Base-by-base conservation (phyloP, 352 stramenopile species). In the Globisporangium ultimum region DNA sequence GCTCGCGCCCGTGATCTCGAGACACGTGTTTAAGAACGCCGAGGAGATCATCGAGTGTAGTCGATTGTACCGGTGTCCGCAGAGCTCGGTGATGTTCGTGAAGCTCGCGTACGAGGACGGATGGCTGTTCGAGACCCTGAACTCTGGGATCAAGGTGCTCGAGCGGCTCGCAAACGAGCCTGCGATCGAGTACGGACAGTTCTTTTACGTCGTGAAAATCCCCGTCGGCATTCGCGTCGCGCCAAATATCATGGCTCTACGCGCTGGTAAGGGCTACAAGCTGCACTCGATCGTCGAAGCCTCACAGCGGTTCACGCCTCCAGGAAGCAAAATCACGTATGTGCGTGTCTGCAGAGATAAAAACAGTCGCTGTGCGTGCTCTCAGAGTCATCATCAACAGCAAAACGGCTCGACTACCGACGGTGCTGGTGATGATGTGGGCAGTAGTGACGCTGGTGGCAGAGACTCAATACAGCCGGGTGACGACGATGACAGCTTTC, bases 181-280 rank as follows among this genome's bases (percentile, higher is more conserved):
- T 0, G 69, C 79, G 24, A 81, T 87, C 1, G 74, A 91, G 57
- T 70, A 87, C 41, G 84, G 81, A 8, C 74, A 93, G 50, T 93
- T 93, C 63, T 93, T 89, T 62, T 93, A 91, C 41, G 79, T 91
- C 43, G 84, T 93, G 6, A 80, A 81, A 46, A 93, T 93, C 53
- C 81, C 84, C 14, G 84, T 93, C 13, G 84, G 84, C 5, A 91
- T 93, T 61, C 81, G 84, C 15, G 84, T 91, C 10, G 81, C 78
- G 1, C 84, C 84, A 2, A 78, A 93, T 51, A 91, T 93, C 65
- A 93, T 93, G 84, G 82, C 81, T 2, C 80, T 89, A 58, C 79
- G 84, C 10, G 80, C 84, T 1, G 84, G 84, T 18, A 91, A 93
- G 49, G 84, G 84, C 2, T 93, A 84, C 52, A 86, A 88, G 45